Evolutionary conservation across 2,329 filamentous ascomycete species (phyloP).

Genomic region (Macroventuria anomochaeta): DNA sequence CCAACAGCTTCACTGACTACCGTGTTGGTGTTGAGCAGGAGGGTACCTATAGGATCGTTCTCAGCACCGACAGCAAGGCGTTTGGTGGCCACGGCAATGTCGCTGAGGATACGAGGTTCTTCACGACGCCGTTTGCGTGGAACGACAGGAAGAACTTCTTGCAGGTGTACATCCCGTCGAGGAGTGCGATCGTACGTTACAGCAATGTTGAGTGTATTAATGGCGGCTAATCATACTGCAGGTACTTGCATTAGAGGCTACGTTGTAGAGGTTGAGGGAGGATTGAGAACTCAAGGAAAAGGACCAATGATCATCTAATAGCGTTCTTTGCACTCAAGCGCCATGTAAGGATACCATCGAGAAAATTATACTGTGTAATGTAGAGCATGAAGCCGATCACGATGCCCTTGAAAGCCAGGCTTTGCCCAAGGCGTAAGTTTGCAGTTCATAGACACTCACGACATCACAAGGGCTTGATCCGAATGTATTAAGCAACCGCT

Average conservation of each 20-base stretch:
- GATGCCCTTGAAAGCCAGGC: too few species aligned
- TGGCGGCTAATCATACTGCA: conserved; percentile 18
- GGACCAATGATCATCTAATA: neutral
- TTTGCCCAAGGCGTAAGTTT: too few species aligned
- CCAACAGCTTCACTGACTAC: conserved; percentile 87
- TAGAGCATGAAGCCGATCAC: neutral
- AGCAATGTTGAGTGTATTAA: neutral
- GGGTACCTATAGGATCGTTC: conserved; percentile 85
- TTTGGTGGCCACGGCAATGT: conserved; percentile 83
- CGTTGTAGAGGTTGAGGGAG: conserved; percentile 23
- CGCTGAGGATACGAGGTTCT: conserved; percentile 82
- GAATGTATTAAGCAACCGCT: too few species aligned
- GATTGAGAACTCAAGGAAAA: neutral
- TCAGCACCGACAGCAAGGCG: conserved; percentile 78
- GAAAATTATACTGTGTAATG: conserved; percentile 10
- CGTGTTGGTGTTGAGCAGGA: conserved; percentile 83
- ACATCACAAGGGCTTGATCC: too few species aligned
- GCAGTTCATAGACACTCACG: too few species aligned
- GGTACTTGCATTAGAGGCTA: conserved; percentile 39
- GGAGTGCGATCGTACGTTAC: conserved; percentile 77
- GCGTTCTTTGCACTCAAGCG: neutral
- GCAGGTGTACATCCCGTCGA: conserved; percentile 86
- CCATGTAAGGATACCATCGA: conserved; percentile 9
- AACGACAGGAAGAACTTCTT: conserved; percentile 89
- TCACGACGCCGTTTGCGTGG: conserved; percentile 90